Evolutionary conservation across 2,329 filamentous ascomycete species (phyloP).

Genomic region (Cordyceps pruinosa): DNA sequence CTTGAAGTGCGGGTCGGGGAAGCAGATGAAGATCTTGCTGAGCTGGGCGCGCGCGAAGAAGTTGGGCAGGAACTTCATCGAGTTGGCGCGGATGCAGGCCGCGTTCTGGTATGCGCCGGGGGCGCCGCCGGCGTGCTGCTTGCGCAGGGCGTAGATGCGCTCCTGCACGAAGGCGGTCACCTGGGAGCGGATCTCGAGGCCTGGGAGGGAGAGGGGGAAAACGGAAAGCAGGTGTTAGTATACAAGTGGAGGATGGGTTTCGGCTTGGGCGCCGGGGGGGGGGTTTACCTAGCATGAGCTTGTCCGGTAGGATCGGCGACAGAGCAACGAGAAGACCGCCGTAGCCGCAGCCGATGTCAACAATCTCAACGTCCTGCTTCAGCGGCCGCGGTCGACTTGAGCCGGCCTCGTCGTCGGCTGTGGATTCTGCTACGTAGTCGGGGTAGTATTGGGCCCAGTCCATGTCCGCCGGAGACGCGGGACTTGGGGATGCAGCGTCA

Average conservation of each 20-base stretch:
- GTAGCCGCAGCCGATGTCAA: conserved; percentile 96
- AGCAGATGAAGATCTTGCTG: conserved; percentile 92
- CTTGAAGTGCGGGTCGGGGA: conserved; percentile 98
- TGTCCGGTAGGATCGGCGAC: conserved; percentile 72
- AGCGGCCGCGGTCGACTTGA: conserved; percentile 20
- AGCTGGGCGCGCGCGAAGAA: conserved; percentile 83
- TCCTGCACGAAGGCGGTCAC: conserved; percentile 89
- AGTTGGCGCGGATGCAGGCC: conserved; percentile 82
- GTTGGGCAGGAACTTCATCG: conserved; percentile 99
- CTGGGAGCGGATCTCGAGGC: conserved; percentile 85
- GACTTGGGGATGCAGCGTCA: conserved; percentile 50
- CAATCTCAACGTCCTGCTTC: conserved; percentile 71
- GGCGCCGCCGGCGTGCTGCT: conserved; percentile 44
- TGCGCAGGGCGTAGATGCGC: conserved; percentile 73
- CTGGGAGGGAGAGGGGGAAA: no score
- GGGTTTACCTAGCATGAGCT: conserved; percentile 77
- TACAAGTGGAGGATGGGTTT: not conserved
- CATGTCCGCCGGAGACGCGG: conserved; percentile 73
- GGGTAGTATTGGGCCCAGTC: conserved; percentile 86
- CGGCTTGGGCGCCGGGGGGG: not conserved
- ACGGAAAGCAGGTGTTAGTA: conserved; percentile 2
- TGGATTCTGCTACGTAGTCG: conserved; percentile 48
- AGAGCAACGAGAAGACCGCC: conserved; percentile 85
- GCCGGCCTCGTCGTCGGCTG: conserved; percentile 23
- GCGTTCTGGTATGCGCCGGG: conserved; percentile 69